Base-by-base conservation (phyloP, 2,329 filamentous ascomycete genomes). In the Sclerotinia subarctica region DNA sequence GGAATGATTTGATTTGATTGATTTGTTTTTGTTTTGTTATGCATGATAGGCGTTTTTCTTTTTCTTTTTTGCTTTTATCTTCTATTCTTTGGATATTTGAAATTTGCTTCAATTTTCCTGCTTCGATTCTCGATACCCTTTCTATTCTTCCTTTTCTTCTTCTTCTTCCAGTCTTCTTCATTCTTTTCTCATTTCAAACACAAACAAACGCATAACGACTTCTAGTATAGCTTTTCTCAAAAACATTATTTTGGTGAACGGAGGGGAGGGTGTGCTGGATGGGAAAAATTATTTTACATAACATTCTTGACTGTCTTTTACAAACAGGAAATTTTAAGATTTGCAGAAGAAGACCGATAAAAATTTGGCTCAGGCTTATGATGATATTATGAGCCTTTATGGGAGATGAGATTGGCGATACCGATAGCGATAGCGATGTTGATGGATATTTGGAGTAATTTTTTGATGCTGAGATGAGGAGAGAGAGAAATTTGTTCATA, bases 1-100 rank as follows among this genome's bases (percentile, higher is more conserved):
- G 76, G 76, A 1, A 78, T 78, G 76, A 76, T 77, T 66, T 77
- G 71, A 72, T 58, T 3, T 29, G 19, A 19, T 35, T 35, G 7
- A 4, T 35, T 35, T 35, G 32, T 35, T 35, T 35, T n/a, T 54
- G 15, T 38, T 0, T 0, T 71, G 69, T 47, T 71, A 72, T 71
- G 68, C 32, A 68, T 68, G 11, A 49, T 51, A 3, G 53, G 60
- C 52, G 58, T 59, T 68, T 59, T 29, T 29, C 10, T 35, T 29
- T 51, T 42, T 46, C 19, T 57, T 57, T n/a, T 8, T 35, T 8
- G 35, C 10, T 35, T 10, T 35, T 35, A 35, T 35, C 35, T 65
- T 32, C 13, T 42, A 62, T 42, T 62, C n/a, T 38, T 35, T 47
- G 32, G 51, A n/a, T 19, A 35, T 35, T 51, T 51, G 21, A 51